Conservation (phyloP, 306 rosid genomes). For the Begonia masoniana region DNA sequence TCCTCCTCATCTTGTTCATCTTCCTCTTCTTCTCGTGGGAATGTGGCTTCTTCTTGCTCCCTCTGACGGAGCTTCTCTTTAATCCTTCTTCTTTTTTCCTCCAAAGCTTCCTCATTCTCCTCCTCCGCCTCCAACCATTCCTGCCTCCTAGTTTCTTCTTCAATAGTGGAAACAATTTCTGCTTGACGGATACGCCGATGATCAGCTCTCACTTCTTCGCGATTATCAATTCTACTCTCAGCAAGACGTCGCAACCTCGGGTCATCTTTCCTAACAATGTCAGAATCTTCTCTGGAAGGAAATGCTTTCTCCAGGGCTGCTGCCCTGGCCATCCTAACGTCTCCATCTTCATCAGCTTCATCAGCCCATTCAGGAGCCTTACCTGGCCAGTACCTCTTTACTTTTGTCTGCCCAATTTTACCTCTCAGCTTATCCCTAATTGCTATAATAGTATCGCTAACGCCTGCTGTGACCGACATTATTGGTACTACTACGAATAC, state of each 20-base stretch:
- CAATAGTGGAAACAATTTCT: constrained; percentile 76
- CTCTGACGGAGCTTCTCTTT: constrained; percentile 69
- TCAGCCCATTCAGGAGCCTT: constrained; percentile 96
- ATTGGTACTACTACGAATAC: too few species aligned
- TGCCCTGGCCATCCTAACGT: constrained; percentile 38
- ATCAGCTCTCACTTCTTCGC: constrained; percentile 84
- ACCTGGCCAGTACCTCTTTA: constrained; percentile 92
- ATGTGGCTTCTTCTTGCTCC: constrained; percentile 67
- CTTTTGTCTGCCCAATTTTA: constrained; percentile 89
- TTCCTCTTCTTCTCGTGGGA: constrained; percentile 63
- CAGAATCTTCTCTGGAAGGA: constrained; percentile 44
- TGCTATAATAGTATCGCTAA: constrained; percentile 75
- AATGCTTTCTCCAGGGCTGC: constrained; percentile 67
- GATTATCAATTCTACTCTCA: constrained; percentile 65
- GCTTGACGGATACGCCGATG: constrained; percentile 91
- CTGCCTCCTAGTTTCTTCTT: constrained; percentile 84
- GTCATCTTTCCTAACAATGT: constrained; percentile 50
- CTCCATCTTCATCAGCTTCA: constrained; percentile 57
- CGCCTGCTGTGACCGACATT: constrained; percentile 98
- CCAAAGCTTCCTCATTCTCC: constrained; percentile 61
- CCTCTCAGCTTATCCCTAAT: constrained; percentile 87
- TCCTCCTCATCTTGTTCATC: constrained; percentile 63
- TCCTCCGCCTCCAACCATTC: constrained; percentile 78
- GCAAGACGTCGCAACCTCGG: constrained; percentile 74
- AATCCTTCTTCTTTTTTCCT: constrained; percentile 62